Base-by-base conservation (phyloP, 2,329 filamentous ascomycete species). In the Acarospora socialis region DNA sequence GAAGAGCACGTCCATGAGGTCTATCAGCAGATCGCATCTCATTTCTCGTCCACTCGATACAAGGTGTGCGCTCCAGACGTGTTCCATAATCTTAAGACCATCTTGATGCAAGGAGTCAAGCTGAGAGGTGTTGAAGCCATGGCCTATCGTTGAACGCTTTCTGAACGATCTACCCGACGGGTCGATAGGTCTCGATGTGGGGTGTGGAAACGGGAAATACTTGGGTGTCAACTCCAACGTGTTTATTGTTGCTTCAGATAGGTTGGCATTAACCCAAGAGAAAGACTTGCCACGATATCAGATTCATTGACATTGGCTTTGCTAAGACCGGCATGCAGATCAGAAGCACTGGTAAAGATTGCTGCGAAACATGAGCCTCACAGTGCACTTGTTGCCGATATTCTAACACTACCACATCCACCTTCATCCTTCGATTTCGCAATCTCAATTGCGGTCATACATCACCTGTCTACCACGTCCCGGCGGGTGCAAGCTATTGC, bases 151-250 rank as follows among this genome's bases (percentile, higher is more conserved):
- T 34, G 72, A 84, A 40, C 63, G 64, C 21, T 95, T 94, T 53
- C 68, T 95, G 21, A 59, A 64, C 30, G 60, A 62, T 19, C 69
- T 80, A 28, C 51, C 65, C 0, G 59, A 73, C 8, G 87, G 86
- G 16, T 70, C 81, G 30, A 59, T 95, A 34, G 90, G 90, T 7
- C 66, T 93, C 19, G 90, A 98, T 56, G 67, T 95, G 35, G 90
- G 90, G 38, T 95, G 90, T 57, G 90, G 90, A 37, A 98, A 98
- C 59, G 90, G 90, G 44, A 95, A 95, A 64, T 94, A 95, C 54
- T 63, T 95, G 38, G 63, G 69, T 38, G 79, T 92, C 35, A 92
- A 92, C 56, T 67, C 65, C 14, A 58, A 71, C 45, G 59, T 93
- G 29, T 84, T 81, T 59, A 77, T 94, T 33, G 53, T 95, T 37